Evolutionary conservation across 1,284 basidiomycete species (phyloP).

Genomic region (Tilletia indica): DNA sequence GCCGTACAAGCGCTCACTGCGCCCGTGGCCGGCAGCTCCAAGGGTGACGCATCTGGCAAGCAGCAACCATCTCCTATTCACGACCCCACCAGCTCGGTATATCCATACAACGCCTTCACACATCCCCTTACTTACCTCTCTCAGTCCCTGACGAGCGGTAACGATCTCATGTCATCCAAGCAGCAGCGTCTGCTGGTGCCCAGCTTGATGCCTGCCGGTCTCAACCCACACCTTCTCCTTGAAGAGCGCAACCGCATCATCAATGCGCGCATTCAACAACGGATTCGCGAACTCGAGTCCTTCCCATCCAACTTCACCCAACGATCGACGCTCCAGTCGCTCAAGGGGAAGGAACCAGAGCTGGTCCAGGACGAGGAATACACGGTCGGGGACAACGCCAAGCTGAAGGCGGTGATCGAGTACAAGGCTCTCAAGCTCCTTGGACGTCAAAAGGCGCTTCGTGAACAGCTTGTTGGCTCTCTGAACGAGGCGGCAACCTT

Average conservation of each 20-base stretch:
- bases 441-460: constrained; percentile 81
- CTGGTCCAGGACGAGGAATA: constrained; percentile 16
- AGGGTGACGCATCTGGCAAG: background rate
- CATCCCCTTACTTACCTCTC: constrained; percentile 71
- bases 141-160: constrained; percentile 41
- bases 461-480: constrained; percentile 81
- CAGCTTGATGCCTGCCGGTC: constrained; percentile 83
- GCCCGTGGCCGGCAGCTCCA: constrained; percentile 1
- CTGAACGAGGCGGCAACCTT: constrained; percentile 87
- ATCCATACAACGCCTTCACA: constrained; percentile 91
- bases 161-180: constrained; percentile 62
- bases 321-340: constrained; percentile 34
- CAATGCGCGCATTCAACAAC: constrained; percentile 82
- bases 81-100: constrained; percentile 75
- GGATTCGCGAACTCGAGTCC: constrained; percentile 81
- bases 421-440: constrained; percentile 87
- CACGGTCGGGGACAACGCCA: constrained; percentile 61
- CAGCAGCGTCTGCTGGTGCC: constrained; percentile 81
- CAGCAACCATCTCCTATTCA: constrained; percentile 58
- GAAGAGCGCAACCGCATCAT: constrained; percentile 89
- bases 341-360: constrained; percentile 10
- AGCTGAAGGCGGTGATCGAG: constrained; percentile 87
- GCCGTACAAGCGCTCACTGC: background rate
- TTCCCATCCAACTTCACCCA: constrained; percentile 72
- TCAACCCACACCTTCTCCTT: constrained; percentile 86